A percentile compares a stretch with the other conserved stretches of the same genome.
phyloP scores from a whole-genome alignment of 345 rosid genomes.

The Lepidium didymum region DNA sequence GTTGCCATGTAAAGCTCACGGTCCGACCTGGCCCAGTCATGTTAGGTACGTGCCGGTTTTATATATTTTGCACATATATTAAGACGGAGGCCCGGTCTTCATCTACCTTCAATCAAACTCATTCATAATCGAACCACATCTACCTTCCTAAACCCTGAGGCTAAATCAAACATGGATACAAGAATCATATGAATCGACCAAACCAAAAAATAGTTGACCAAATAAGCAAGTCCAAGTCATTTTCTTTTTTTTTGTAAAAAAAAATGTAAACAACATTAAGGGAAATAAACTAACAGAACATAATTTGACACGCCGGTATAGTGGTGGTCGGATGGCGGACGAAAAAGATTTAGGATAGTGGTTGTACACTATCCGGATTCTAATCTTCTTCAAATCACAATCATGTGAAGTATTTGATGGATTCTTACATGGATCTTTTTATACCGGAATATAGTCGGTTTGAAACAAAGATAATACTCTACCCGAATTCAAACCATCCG shows the following conservation, averaged over 20 bases:
- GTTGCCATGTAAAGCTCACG: background rate
- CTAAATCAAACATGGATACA: background rate
- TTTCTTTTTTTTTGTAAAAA: background rate
- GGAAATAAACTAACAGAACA: background rate
- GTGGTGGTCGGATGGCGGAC: too few species aligned
- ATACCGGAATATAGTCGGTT: too few species aligned
- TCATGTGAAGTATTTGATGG: too few species aligned
- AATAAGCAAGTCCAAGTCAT: background rate
- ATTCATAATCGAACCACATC: background rate
- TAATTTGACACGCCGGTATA: too few species aligned
- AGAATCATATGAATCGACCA: background rate
- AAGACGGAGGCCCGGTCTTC: background rate
- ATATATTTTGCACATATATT: background rate
- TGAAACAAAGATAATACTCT: too few species aligned
- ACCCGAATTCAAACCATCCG: too few species aligned
- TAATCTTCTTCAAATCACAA: too few species aligned
- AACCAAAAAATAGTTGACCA: background rate
- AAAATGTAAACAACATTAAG: background rate
- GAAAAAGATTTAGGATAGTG: too few species aligned
- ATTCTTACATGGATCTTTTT: too few species aligned
- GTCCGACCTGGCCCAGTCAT: background rate
- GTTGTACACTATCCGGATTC: too few species aligned
- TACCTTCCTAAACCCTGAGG: background rate
- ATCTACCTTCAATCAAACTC: background rate
- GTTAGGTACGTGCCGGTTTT: background rate